These are phyloP conservation scores for Saccharomycopsis sp. DNA, from an alignment of 805 yeast genomes.

Conservation along the genomic window DNA sequence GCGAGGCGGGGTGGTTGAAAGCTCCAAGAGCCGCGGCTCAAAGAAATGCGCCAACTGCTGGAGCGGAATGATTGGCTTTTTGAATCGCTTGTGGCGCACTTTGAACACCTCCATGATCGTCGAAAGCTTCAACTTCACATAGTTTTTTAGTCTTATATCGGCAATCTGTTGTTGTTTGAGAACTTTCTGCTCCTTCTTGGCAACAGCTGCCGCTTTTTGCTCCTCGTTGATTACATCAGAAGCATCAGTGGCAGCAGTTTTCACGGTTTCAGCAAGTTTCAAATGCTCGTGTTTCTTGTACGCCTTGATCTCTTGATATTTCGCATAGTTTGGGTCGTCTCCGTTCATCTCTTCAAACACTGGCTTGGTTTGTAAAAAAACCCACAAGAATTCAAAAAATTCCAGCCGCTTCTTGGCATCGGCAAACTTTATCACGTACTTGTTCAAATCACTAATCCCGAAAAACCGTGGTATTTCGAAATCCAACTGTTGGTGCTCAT, in stretches of 20 bases:
- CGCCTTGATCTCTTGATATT: conserved; percentile 13
- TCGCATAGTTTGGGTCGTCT: conserved; percentile 33
- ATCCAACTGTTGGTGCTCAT: background rate
- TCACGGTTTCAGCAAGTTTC: conserved; percentile 69
- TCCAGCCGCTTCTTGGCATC: conserved; percentile 35
- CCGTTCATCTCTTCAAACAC: conserved; percentile 54
- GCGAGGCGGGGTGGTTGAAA: conserved; percentile 26
- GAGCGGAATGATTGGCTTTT: conserved; percentile 85
- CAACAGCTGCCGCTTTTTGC: conserved; percentile 19
- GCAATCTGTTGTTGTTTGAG: conserved; percentile 38
- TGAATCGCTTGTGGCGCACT: conserved; percentile 77
- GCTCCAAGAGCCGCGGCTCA: conserved; percentile 37
- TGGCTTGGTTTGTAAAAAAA: conserved; percentile 60
- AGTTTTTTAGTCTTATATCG: conserved; percentile 78
- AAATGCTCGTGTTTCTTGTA: conserved; percentile 39
- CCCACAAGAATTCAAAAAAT: conserved; percentile 50
- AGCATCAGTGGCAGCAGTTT: too few species aligned
- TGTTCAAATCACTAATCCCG: conserved; percentile 41
- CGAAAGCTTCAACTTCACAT: conserved; percentile 75
- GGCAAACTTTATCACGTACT: conserved; percentile 40
- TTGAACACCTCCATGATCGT: conserved; percentile 87
- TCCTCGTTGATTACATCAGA: too few species aligned
- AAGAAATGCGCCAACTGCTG: conserved; percentile 63
- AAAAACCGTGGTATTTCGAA: conserved; percentile 37
- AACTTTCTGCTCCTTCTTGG: conserved; percentile 32